Evolutionary conservation across 2,329 filamentous ascomycete genomes (phyloP).

Genomic region (Aphanocladium album): DNA sequence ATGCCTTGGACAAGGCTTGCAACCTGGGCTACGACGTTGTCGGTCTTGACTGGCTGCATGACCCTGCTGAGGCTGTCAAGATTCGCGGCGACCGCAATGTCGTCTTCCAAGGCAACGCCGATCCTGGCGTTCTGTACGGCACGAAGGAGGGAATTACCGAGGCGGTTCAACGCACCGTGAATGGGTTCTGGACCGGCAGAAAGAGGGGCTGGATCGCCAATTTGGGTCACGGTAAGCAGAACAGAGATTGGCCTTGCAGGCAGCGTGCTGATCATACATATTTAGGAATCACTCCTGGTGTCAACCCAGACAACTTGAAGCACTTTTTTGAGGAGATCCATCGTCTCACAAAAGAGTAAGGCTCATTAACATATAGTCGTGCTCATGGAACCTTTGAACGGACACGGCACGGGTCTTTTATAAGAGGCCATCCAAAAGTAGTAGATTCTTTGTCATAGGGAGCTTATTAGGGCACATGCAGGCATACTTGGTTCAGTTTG

Average conservation of each 20-base stretch:
- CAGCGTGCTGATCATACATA: constrained; percentile 6
- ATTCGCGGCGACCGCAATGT: constrained; percentile 69
- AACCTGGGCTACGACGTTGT: constrained; percentile 89
- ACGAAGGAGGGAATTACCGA: constrained; percentile 73
- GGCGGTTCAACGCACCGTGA: constrained; percentile 79
- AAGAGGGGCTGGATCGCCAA: constrained; percentile 97
- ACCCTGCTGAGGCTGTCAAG: constrained; percentile 76
- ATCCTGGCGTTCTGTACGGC: constrained; percentile 89
- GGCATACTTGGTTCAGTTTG: background rate
- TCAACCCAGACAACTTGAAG: constrained; percentile 87
- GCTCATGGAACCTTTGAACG: background rate
- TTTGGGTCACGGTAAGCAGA: constrained; percentile 75
- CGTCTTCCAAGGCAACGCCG: constrained; percentile 90
- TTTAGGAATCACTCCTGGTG: constrained; percentile 90
- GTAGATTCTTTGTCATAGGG: background rate
- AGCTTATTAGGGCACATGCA: background rate
- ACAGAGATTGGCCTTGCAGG: background rate
- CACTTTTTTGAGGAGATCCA: constrained; percentile 95
- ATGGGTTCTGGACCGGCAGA: constrained; percentile 71
- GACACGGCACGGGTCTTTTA: background rate
- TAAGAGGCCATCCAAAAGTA: background rate
- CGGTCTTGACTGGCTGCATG: constrained; percentile 91
- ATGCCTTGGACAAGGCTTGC: constrained; percentile 82
- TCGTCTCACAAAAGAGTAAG: constrained; percentile 50
- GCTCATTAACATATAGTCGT: background rate